Conservation (phyloP, 177 flowering plant species). For the Vitis hybrid region DNA sequence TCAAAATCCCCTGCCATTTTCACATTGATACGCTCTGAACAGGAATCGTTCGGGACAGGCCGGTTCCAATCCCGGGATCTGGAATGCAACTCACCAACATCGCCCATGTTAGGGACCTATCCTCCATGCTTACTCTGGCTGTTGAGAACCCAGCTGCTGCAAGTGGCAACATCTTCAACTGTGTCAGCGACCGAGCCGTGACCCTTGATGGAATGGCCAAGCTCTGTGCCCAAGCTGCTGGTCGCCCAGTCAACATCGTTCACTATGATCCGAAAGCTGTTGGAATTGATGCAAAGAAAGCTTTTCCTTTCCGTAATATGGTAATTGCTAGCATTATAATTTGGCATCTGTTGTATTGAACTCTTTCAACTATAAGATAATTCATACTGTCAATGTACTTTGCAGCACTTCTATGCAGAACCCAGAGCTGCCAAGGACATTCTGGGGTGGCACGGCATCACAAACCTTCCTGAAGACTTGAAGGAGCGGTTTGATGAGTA, state of each 20-base stretch:
- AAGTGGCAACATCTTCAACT: slow-evolving; percentile 79
- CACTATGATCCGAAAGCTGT: slow-evolving; percentile 90
- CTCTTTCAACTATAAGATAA: not conserved
- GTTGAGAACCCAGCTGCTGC: slow-evolving; percentile 79
- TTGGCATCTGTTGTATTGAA: not conserved
- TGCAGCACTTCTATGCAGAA: slow-evolving; percentile 97
- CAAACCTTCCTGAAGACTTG: slow-evolving; percentile 83
- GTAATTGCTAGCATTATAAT: slow-evolving; percentile 29
- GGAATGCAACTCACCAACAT: slow-evolving; percentile 99
- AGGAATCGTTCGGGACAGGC: slow-evolving; percentile 94
- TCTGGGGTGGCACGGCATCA: slow-evolving; percentile 69
- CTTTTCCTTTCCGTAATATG: slow-evolving; percentile 94
- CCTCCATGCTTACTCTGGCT: slow-evolving; percentile 84
- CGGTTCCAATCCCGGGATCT: slow-evolving; percentile 93
- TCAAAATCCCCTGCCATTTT: not conserved
- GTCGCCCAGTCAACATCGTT: slow-evolving; percentile 61
- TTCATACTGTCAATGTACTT: not conserved
- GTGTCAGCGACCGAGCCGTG: slow-evolving; percentile 93
- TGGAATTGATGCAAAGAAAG: slow-evolving; percentile 89
- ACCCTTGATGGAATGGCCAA: slow-evolving; percentile 93
- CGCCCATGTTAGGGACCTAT: slow-evolving; percentile 82
- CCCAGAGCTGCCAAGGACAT: slow-evolving; percentile 93
- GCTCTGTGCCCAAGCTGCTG: slow-evolving; percentile 92
- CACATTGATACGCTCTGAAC: slow-evolving; percentile 4
- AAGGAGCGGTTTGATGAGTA: slow-evolving; percentile 91